Evolutionary conservation across 2,329 filamentous ascomycete species (phyloP), one percentile per base, ranked within the genome.

Genomic region (Ceratocystis colombiana): DNA sequence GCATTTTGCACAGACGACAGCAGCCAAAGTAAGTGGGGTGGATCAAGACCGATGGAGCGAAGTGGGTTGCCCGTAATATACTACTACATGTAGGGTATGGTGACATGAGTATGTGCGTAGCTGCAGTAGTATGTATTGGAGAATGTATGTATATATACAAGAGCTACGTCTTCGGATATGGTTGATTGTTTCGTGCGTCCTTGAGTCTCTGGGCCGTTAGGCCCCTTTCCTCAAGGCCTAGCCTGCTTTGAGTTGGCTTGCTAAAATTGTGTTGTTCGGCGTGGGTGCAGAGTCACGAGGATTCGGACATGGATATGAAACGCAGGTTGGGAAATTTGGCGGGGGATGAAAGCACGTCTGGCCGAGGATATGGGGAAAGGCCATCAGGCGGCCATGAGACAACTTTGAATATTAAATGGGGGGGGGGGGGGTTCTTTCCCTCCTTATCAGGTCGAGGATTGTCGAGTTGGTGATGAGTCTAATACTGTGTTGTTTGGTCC

Each of bases 331-430:
- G 22, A 30, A 57, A 33, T 6, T 57, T 30, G 53, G 53, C 53
- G 53, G 22, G 6, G 53, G 28, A 28, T 12, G 53, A 12, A 17
- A 57, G 53, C 2, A 28, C 28, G 20, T 57, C 53, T 57, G 53
- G 15, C 53, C 15, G 53, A 57, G 53, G 30, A n/a, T 10, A 50
- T 41, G 46, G 22, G 28, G 30, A 57, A 57, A 57, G 53, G 30
- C 53, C 53, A 57, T 57, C 53, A 57, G 53, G 53, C 25, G 53
- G 53, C 53, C 53, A 57, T 57, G 53, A 57, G 53, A 57, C 53
- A 57, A 57, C 22, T 6, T 2, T 33, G 22, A 22, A 33, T 30
- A 57, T 57, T 57, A 50, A 50, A 20, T 6, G 20, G 20, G 20
- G 46, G 50, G 50, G n/a, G n/a, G 48, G 15, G 50, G 10, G 15